A percentile compares a stretch with the other conserved stretches of the same genome.
Conservation (phyloP, 2,329 filamentous ascomycete genomes). For the Magnaporthales sp. region DNA sequence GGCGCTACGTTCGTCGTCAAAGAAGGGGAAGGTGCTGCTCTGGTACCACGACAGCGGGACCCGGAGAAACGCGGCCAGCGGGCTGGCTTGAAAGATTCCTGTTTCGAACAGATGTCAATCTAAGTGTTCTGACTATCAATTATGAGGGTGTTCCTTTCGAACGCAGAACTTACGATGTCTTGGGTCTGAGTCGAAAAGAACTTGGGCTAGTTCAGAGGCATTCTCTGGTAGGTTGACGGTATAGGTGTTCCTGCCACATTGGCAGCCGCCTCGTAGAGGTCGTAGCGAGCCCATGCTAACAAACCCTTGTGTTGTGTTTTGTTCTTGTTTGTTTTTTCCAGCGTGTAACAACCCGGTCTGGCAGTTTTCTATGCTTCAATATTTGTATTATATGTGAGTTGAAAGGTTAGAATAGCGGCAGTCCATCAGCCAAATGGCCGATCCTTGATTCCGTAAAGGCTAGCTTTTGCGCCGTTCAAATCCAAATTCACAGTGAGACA, state of each 20-base stretch:
- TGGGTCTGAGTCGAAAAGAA: constrained; percentile 66
- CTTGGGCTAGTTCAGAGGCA: constrained; percentile 47
- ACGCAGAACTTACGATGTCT: constrained; percentile 56
- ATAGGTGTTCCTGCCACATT: constrained; percentile 81
- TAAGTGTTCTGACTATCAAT: neutral
- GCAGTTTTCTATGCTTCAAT: neutral
- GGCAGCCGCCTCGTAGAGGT: constrained; percentile 66
- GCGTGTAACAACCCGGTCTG: neutral
- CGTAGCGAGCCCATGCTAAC: constrained; percentile 35
- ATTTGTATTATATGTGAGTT: neutral
- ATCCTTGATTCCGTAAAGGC: neutral
- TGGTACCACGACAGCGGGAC: constrained; percentile 77
- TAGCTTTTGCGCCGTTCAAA: neutral
- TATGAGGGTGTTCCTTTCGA: neutral
- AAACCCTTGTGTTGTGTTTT: neutral
- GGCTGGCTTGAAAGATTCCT: constrained; percentile 61
- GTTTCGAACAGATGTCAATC: neutral
- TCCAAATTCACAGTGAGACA: neutral
- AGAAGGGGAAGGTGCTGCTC: constrained; percentile 65
- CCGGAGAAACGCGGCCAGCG: constrained; percentile 72
- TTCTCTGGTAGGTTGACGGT: constrained; percentile 58
- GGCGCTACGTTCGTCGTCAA: constrained; percentile 64
- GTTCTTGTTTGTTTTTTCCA: neutral
- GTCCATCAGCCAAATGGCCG: neutral
- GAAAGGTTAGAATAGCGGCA: neutral